These are phyloP conservation scores for Sphagnurus paluster DNA, from an alignment of 1,284 basidiomycete species.

Conservation along the genomic window DNA sequence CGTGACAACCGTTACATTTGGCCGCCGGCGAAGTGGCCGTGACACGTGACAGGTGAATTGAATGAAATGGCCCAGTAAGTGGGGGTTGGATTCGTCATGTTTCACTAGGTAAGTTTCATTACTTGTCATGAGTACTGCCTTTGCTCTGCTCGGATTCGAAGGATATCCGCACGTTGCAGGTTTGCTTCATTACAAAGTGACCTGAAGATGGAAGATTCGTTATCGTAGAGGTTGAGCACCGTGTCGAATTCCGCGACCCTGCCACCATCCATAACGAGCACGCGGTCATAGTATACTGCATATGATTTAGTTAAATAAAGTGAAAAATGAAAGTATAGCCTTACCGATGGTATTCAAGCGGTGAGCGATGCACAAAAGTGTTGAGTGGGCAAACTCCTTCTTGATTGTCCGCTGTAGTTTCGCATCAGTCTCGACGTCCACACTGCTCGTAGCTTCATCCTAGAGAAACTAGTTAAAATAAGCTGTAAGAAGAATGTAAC, in stretches of 20 bases:
- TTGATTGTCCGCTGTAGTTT: constrained; percentile 77
- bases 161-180: constrained; percentile 42
- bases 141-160: constrained; percentile 36
- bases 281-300: constrained; percentile 76
- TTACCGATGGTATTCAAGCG: constrained; percentile 75
- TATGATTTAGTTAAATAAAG: not conserved
- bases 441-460: constrained; percentile 82
- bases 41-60: no score
- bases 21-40: no score
- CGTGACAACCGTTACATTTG: no score
- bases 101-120: not conserved
- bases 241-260: constrained; percentile 76
- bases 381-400: constrained; percentile 58
- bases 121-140: constrained; percentile 1
- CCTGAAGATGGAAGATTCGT: constrained; percentile 70
- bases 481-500: not conserved
- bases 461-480: constrained; percentile 16
- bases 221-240: constrained; percentile 73
- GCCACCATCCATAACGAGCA: constrained; percentile 77
- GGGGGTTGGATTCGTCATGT: not conserved
- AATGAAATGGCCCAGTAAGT: constrained; percentile 1
- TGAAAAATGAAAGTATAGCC: not conserved
- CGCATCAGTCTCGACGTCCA: constrained; percentile 82
- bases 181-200: constrained; percentile 76
- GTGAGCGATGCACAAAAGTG: constrained; percentile 74